phyloP scores from a whole-genome alignment of 805 yeast species.

The Sugiyamaella floridensis region DNA sequence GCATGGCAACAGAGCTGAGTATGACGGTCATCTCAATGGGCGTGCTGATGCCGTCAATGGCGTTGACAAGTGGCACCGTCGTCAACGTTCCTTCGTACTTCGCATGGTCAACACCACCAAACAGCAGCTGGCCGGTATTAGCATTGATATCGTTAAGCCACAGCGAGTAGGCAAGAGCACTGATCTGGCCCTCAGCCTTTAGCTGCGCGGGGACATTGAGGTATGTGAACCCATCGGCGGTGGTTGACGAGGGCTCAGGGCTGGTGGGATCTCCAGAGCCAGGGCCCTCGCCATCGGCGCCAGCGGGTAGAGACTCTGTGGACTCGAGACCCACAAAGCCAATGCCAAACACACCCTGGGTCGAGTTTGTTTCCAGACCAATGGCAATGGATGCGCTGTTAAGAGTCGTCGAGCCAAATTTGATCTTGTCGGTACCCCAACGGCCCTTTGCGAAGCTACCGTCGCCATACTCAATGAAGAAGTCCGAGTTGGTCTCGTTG shows the following conservation, averaged over 20 bases:
- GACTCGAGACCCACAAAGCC: constrained; percentile 31
- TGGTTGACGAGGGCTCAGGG: constrained; percentile 6
- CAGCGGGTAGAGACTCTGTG: constrained; percentile 10
- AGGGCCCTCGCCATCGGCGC: not conserved
- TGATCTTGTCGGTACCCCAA: constrained; percentile 56
- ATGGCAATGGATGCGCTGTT: constrained; percentile 62
- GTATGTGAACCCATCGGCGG: constrained; percentile 32
- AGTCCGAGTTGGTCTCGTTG: constrained; percentile 13
- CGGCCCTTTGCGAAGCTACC: constrained; percentile 43
- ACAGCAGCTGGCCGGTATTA: constrained; percentile 34
- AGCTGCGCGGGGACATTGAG: constrained; percentile 58
- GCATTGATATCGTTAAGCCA: constrained; percentile 34
- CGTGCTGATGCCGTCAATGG: constrained; percentile 4
- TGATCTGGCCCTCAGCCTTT: constrained; percentile 40
- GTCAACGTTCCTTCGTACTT: constrained; percentile 36
- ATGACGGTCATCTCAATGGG: constrained; percentile 5
- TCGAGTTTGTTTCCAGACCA: constrained; percentile 56
- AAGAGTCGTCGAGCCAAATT: constrained; percentile 43
- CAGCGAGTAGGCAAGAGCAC: constrained; percentile 39
- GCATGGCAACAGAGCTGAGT: constrained; percentile 7
- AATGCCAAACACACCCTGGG: constrained; percentile 44
- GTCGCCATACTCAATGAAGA: constrained; percentile 36
- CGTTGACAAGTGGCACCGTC: constrained; percentile 28
- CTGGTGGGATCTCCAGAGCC: not conserved
- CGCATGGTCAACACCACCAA: constrained; percentile 40